Base-by-base conservation (phyloP, 495 filamentous ascomycete genomes). In the Aspergillus hancockii region DNA sequence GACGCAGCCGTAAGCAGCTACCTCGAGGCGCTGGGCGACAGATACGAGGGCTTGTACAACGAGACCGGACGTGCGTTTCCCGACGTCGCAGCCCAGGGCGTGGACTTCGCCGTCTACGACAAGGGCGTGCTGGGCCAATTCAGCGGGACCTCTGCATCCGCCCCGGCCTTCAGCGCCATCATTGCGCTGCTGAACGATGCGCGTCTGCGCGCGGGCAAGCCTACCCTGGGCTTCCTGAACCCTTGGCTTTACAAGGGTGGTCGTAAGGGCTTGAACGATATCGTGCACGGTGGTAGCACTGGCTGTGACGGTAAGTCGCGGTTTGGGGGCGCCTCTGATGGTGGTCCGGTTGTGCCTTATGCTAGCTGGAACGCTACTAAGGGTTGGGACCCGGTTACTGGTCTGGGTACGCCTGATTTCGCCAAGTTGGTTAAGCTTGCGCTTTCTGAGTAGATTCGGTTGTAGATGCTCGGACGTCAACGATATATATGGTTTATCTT, bases 211-310 rank as follows among this genome's bases (percentile, higher is more conserved):
- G 76, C 75, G 18, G 81, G 81, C 21, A 70, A 83, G 64, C 73
- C 82, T 0, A 71, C 81, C 0, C 67, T 92, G 53, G 90, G 90
- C 0, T 92, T 91, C 76, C 64, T 91, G 32, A 92, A 93, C 67
- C 89, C 88, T 0, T 90, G 85, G 85, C 63, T 92, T 28, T 92
- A 91, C 71, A 73, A 73, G 10, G 70, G 61, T 8, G 84, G 75
- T 12, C 69, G 72, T 43, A 57, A 70, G 10, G 86, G 75, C 0
- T 72, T 91, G 52, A 90, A 80, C 14, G 90, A 93, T 62, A 84
- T 93, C 49, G 77, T 76, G 4, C 51, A 65, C 12, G 87, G 87
- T 0, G 81, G 80, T 6, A 85, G 82, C 36, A 78, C 73, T 0
- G 89, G 89, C 1, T 92, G 89, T 62, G 78, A 78, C 41, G 81